phyloP scores from a whole-genome alignment of 2,329 filamentous ascomycete species.

The Botrytis medusae region DNA sequence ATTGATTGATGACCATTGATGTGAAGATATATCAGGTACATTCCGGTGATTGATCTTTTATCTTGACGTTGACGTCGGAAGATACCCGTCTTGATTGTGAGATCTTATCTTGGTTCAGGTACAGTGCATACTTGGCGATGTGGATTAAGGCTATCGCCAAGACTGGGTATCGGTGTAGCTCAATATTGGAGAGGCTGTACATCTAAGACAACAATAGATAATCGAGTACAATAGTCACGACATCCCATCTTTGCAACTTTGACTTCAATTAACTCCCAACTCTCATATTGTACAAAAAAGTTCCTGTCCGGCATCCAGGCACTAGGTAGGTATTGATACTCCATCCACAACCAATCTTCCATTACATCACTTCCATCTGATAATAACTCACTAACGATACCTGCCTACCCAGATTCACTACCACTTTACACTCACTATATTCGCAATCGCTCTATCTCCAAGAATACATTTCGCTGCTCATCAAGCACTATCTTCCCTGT shows the following conservation, averaged over 20 bases:
- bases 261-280: neutral
- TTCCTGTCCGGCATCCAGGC: neutral
- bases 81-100: neutral
- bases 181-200: constrained; percentile 9
- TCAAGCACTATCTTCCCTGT: neutral
- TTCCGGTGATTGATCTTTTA: neutral
- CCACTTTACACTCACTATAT: neutral
- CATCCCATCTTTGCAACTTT: constrained; percentile 4
- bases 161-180: constrained; percentile 6
- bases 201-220: neutral
- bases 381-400: neutral
- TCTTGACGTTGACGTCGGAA: neutral
- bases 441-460: neutral
- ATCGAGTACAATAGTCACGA: neutral
- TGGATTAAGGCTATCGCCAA: constrained; percentile 1
- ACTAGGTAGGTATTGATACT: neutral
- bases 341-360: neutral
- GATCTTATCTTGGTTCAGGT: neutral
- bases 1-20: neutral
- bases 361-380: neutral
- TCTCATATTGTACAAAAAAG: too few species aligned
- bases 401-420: constrained; percentile 27
- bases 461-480: neutral
- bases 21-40: neutral
- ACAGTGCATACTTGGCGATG: neutral